Percentiles rank a stretch among this genome's conserved stretches.
Evolutionary conservation across 75 land plant species (phyloP).

Genomic region (Azolla pinnata): DNA sequence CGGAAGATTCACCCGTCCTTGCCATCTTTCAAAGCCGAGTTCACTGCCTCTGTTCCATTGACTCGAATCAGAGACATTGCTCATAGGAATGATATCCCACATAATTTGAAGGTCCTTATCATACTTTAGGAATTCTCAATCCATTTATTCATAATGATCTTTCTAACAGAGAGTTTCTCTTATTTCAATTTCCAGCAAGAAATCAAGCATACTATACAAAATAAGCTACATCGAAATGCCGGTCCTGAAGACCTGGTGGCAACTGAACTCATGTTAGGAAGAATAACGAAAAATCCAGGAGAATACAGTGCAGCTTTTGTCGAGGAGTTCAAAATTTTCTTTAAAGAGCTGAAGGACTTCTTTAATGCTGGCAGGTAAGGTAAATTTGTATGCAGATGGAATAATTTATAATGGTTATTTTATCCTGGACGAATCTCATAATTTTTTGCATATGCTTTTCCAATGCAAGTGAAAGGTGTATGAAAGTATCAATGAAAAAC

Average conservation of each 20-base stretch:
- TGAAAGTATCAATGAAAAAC: too few species aligned
- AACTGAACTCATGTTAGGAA: conserved; percentile 82
- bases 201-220: conserved; percentile 97
- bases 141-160: too few species aligned
- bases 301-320: conserved; percentile 88
- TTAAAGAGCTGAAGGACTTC: conserved; percentile 80
- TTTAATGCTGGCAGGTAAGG: conserved; percentile 92
- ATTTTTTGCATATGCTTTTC: not conserved
- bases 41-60: conserved; percentile 96
- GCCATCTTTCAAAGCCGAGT: conserved; percentile 96
- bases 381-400: too few species aligned
- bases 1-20: conserved; percentile 90
- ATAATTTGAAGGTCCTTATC: conserved; percentile 69
- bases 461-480: too few species aligned
- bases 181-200: conserved; percentile 66
- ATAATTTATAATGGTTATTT: too few species aligned
- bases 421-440: too few species aligned
- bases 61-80: conserved; percentile 97
- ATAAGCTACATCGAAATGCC: conserved; percentile 97
- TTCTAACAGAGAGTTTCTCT: too few species aligned
- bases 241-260: conserved; percentile 98
- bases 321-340: conserved; percentile 84
- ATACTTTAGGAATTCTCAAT: too few species aligned
- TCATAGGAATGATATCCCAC: conserved; percentile 92
- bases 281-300: conserved; percentile 74